These are phyloP conservation scores for Tagetes erecta DNA, from an alignment of 129 eudicot genomes.

Conservation along the genomic window DNA sequence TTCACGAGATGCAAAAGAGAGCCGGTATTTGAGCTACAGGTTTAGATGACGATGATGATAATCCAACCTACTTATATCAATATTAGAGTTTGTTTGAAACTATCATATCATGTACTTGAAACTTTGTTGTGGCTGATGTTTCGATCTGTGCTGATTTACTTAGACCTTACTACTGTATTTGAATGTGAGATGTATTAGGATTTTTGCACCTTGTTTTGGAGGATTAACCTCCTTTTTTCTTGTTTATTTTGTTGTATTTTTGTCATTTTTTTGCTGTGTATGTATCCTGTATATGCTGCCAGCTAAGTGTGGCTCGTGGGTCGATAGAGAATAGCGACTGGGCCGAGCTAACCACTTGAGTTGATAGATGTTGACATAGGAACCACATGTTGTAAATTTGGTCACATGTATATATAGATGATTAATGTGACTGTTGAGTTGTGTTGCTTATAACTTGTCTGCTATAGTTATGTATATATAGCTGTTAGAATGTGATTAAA, in stretches of 20 bases:
- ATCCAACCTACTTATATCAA: neutral
- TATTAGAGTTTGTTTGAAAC: slow-evolving; percentile 30
- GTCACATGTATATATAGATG: neutral
- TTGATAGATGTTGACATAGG: neutral
- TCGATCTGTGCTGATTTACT: slow-evolving; percentile 11
- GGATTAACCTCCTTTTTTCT: slow-evolving; percentile 14
- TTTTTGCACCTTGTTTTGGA: slow-evolving; percentile 26
- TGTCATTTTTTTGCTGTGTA: neutral
- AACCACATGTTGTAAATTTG: slow-evolving; percentile 19
- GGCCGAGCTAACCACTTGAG: slow-evolving; percentile 26
- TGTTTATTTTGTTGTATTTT: slow-evolving; percentile 25
- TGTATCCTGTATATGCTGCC: slow-evolving; percentile 17
- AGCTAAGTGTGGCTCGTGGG: slow-evolving; percentile 17
- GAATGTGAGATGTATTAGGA: slow-evolving; percentile 34
- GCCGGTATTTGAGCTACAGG: slow-evolving; percentile 24
- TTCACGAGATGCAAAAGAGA: slow-evolving; percentile 16
- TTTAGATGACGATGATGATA: slow-evolving; percentile 8
- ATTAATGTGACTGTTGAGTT: slow-evolving; percentile 7
- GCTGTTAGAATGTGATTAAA: neutral
- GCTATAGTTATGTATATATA: neutral
- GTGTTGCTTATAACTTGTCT: neutral
- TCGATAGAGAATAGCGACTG: slow-evolving; percentile 15
- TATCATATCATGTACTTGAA: slow-evolving; percentile 32
- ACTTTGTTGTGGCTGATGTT: slow-evolving; percentile 34
- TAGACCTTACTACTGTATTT: slow-evolving; percentile 32